Evolutionary conservation across 805 yeast species (phyloP).

Genomic region (Kodamaea hsintzibuensis): DNA sequence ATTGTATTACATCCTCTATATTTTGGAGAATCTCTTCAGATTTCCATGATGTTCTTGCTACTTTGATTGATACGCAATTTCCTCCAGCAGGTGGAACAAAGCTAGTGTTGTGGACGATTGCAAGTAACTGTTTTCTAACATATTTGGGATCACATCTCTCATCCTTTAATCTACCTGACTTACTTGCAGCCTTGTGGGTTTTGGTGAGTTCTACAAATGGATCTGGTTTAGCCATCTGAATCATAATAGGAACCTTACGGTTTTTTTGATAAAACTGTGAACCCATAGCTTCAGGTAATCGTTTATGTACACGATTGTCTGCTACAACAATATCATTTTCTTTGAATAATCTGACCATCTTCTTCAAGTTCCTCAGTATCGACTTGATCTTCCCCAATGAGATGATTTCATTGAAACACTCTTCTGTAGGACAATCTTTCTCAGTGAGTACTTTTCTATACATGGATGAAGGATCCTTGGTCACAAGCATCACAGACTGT

Average conservation of each 20-base stretch:
- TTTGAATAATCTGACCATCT: conserved; percentile 49
- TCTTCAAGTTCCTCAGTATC: conserved; percentile 43
- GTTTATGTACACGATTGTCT: conserved; percentile 66
- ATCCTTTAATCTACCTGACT: conserved; percentile 47
- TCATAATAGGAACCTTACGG: conserved; percentile 66
- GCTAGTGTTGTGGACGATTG: conserved; percentile 62
- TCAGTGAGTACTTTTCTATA: conserved; percentile 51
- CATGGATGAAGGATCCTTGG: conserved; percentile 69
- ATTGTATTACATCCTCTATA: conserved; percentile 49
- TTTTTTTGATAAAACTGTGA: conserved; percentile 61
- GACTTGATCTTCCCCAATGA: conserved; percentile 58
- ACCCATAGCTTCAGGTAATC: conserved; percentile 60
- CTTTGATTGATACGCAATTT: conserved; percentile 55
- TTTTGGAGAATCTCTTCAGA: conserved; percentile 49
- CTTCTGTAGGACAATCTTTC: conserved; percentile 57
- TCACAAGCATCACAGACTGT: conserved; percentile 57
- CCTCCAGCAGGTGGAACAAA: conserved; percentile 62
- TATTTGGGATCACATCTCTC: conserved; percentile 66
- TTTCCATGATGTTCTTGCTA: conserved; percentile 57
- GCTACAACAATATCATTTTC: conserved; percentile 69
- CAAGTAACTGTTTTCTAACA: conserved; percentile 62
- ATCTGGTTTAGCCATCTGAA: conserved; percentile 55
- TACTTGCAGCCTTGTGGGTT: conserved; percentile 19
- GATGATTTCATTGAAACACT: conserved; percentile 58
- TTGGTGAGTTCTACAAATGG: conserved; percentile 33